Conservation (phyloP, 306 rosid species). For the Aeschynomene evenia region DNA sequence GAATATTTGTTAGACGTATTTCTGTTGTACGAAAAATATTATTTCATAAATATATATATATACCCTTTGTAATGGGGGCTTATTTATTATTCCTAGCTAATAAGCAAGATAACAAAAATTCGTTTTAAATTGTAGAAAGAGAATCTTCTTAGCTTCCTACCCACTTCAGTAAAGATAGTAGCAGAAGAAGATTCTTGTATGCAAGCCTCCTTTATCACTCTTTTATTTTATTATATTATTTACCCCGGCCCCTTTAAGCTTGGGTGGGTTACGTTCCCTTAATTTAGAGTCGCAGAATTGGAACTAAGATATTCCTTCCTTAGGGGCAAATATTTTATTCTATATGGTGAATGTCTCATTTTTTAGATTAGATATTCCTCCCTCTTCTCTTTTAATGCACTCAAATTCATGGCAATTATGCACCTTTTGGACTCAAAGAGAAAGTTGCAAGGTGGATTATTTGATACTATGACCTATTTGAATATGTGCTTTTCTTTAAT, state of each 20-base stretch:
- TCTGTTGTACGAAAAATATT: too few species aligned
- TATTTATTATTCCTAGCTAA: conserved; percentile 16
- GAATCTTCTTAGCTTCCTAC: conserved; percentile 98
- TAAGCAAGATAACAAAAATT: conserved; percentile 33
- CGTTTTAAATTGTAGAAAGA: conserved; percentile 38
- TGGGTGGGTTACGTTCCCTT: conserved; percentile 77
- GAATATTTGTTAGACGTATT: too few species aligned
- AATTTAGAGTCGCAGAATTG: conserved; percentile 88
- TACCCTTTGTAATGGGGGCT: conserved; percentile 32
- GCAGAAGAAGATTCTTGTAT: conserved; percentile 72
- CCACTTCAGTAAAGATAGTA: conserved; percentile 92
- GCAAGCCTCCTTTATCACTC: conserved; percentile 63
- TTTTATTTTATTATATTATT: conserved; percentile 33
- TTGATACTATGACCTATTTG: conserved; percentile 81
- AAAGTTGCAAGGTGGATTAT: conserved; percentile 75
- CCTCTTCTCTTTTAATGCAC: conserved; percentile 60
- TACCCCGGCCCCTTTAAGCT: conserved; percentile 57
- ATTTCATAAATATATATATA: too few species aligned
- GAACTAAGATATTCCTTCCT: conserved; percentile 95
- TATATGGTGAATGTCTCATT: conserved; percentile 63
- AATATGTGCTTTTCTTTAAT: conserved; percentile 80
- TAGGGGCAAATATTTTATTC: conserved; percentile 63
- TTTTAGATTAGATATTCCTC: conserved; percentile 69
- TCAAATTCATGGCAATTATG: conserved; percentile 68
- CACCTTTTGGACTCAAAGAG: conserved; percentile 67